Evolutionary conservation across 345 rosid species (phyloP), one percentile per base, ranked within the genome.

Genomic region (Odontarrhena argentea): DNA sequence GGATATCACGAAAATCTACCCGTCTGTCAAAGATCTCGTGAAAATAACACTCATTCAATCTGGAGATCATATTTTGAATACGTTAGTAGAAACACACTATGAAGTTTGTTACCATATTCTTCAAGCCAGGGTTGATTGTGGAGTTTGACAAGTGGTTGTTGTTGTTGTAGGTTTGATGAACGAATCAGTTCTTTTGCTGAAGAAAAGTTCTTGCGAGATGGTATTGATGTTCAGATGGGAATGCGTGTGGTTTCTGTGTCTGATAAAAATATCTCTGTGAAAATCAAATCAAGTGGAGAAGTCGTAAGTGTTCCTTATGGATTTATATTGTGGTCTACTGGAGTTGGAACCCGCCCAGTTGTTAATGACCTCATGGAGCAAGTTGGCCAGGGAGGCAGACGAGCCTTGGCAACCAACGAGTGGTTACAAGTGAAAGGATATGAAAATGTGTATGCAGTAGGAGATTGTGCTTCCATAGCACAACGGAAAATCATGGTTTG

Each of bases 111-210:
- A 2, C 42, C 18, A 45, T 25, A 56, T 61, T 41, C 6, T 14
- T 70, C 43, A 28, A 1, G 22, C 46, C 13, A 48, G 18, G 6
- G 46, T 36, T 56, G 9, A 11, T 35, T 57, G 25, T 51, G 62
- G 52, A 53, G 63, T 30, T 53, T 53, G 41, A 74, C 43, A 44
- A 7, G 37, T 26, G 53, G 28, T 30, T 22, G 48, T 43, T 57
- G 48, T 43, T 57, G 14, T 55, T 78, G 76, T 60, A 91, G 97
- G 77, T 88, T 87, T 82, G 99, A 87, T 71, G 88, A 86, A 65
- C 84, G 99, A 63, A 94, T 91, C 55, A 87, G 97, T 79, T 46
- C 85, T 38, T 94, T 91, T 74, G 99, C 99, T 15, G 97, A 94
- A 52, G 72, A 52, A 47, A 94, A 94, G 76, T 94, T 94, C 68